A percentile compares a stretch with the other conserved stretches of the same genome.
These are phyloP conservation scores for Trichoderma sp. DNA, from an alignment of 2,329 filamentous ascomycete genomes.

Conservation along the genomic window DNA sequence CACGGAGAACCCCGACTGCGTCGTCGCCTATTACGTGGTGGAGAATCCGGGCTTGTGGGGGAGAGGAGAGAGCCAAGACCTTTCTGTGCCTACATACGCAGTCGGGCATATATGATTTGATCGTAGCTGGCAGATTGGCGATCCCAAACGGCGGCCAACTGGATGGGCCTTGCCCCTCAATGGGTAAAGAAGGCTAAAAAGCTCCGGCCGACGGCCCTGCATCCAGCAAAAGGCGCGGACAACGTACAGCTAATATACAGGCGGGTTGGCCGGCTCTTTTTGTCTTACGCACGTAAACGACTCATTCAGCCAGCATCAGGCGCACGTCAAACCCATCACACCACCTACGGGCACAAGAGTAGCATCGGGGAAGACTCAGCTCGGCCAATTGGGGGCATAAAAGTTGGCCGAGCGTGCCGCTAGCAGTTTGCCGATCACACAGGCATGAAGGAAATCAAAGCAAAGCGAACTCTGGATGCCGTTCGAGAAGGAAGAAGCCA, in stretches of 20 bases:
- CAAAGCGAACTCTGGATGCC: not conserved
- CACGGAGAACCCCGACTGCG: not conserved
- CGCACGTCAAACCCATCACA: slow-evolving; percentile 4
- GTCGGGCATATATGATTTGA: not conserved
- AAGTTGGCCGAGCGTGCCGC: slow-evolving; percentile 15
- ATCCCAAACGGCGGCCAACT: slow-evolving; percentile 12
- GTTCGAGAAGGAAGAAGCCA: not conserved
- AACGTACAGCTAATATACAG: not conserved
- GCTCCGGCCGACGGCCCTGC: slow-evolving; percentile 8
- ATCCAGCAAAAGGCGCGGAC: not conserved
- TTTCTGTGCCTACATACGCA: not conserved
- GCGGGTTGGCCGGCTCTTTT: slow-evolving; percentile 1
- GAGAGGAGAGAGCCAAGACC: not conserved
- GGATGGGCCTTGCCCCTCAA: not conserved
- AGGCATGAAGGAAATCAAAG: not conserved
- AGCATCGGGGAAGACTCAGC: slow-evolving; percentile 14
- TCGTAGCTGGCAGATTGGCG: not conserved
- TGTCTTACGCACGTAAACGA: not conserved
- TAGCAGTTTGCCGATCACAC: slow-evolving; percentile 10
- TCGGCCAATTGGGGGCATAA: slow-evolving; percentile 3
- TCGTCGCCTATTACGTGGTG: slow-evolving; percentile 14
- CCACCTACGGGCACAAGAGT: not conserved
- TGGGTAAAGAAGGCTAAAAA: slow-evolving; percentile 3
- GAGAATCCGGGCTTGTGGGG: slow-evolving; percentile 13
- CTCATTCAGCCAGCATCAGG: not conserved